Conservation (phyloP, 768 basidiomycete genomes). For the Mycena indigotica region DNA sequence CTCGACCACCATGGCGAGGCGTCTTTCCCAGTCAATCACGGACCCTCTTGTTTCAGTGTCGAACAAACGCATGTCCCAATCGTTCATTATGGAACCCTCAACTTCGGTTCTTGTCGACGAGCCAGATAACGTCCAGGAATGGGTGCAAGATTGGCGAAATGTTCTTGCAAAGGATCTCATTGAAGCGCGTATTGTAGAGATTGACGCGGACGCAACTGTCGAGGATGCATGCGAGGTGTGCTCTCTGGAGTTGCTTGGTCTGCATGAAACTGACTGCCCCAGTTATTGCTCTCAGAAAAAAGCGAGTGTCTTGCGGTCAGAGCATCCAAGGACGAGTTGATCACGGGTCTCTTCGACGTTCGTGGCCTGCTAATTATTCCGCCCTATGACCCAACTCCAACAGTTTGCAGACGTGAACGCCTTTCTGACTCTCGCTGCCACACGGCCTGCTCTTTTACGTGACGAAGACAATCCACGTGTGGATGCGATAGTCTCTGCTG, state of each 20-base stretch:
- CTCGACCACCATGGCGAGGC: not conserved
- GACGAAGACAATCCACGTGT: conserved; percentile 66
- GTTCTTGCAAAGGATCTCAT: conserved; percentile 68
- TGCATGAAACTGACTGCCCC: conserved; percentile 2
- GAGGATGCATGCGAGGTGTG: conserved; percentile 80
- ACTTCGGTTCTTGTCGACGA: conserved; percentile 8
- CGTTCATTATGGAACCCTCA: conserved; percentile 14
- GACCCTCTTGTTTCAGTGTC: conserved; percentile 1
- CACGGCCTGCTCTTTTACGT: conserved; percentile 64
- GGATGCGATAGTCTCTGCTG: conserved; percentile 72
- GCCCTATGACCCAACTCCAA: conserved; percentile 4
- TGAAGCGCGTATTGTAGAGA: conserved; percentile 64
- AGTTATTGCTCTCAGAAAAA: conserved; percentile 67
- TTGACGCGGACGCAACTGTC: conserved; percentile 73
- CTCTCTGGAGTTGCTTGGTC: conserved; percentile 24
- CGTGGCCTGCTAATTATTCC: conserved; percentile 25
- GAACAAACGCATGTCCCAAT: conserved; percentile 25
- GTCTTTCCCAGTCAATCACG: not conserved
- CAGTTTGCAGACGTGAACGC: conserved; percentile 87
- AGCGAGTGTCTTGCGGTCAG: conserved; percentile 68
- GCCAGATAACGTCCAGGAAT: conserved; percentile 44
- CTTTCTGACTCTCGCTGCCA: conserved; percentile 83
- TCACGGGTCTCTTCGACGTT: conserved; percentile 76
- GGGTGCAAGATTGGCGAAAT: conserved; percentile 60
- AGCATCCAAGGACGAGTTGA: conserved; percentile 31